Evolutionary conservation across 208 protist genomes (phyloP).

Genomic region (Lotmaria passim): DNA sequence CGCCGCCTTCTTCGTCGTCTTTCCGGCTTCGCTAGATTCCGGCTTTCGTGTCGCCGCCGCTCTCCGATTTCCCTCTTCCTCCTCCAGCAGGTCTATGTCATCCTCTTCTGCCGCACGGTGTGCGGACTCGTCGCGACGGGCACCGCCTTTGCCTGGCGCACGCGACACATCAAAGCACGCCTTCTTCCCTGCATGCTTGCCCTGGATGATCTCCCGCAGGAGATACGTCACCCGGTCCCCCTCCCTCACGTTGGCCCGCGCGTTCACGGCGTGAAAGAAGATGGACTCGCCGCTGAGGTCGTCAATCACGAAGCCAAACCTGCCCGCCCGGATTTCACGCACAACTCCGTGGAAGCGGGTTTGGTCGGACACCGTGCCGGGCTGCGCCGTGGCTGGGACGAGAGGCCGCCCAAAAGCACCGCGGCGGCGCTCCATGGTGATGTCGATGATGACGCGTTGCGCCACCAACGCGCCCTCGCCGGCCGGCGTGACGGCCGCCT

Average conservation of each 20-base stretch:
- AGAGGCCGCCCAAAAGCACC: constrained; percentile 12
- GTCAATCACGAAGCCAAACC: constrained; percentile 75
- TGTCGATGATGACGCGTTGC: constrained; percentile 59
- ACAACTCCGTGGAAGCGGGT: constrained; percentile 56
- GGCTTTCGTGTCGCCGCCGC: neutral
- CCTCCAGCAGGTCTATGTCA: constrained; percentile 50
- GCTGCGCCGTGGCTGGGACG: constrained; percentile 1
- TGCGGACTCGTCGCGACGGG: constrained; percentile 3
- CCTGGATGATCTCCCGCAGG: constrained; percentile 52
- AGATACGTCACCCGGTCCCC: constrained; percentile 72
- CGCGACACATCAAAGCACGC: constrained; percentile 58
- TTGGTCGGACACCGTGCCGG: constrained; percentile 29
- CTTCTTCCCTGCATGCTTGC: constrained; percentile 76
- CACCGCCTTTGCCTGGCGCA: neutral
- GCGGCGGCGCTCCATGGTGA: constrained; percentile 31
- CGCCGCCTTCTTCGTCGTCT: neutral
- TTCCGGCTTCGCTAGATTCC: neutral
- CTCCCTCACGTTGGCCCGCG: constrained; percentile 22
- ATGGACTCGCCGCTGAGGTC: constrained; percentile 73
- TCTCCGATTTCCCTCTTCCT: constrained; percentile 11
- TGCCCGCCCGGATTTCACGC: constrained; percentile 44
- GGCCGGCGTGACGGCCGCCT: neutral
- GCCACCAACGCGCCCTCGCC: constrained; percentile 15
- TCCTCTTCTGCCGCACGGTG: constrained; percentile 31
- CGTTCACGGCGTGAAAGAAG: constrained; percentile 77